Percentiles rank a stretch among this genome's conserved stretches.
These are phyloP conservation scores for Neonectria faginata DNA, from an alignment of 2,329 filamentous ascomycete species.

Conservation along the genomic window DNA sequence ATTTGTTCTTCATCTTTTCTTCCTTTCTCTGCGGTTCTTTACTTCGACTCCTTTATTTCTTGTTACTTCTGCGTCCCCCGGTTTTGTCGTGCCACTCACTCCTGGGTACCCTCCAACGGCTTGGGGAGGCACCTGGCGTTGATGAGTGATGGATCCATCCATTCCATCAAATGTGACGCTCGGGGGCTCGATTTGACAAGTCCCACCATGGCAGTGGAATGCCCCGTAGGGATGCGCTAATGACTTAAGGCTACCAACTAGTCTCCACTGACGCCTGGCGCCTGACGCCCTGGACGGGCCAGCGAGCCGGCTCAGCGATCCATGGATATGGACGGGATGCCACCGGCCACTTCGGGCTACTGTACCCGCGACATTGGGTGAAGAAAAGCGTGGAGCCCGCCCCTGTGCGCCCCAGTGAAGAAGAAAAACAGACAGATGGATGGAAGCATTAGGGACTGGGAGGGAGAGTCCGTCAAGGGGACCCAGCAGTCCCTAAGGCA, in stretches of 20 bases:
- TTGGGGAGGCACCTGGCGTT: no score
- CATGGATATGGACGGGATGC: neutral
- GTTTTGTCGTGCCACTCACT: neutral
- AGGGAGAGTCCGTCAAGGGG: neutral
- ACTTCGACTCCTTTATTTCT: neutral
- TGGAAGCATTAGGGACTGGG: no score
- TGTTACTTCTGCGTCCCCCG: neutral
- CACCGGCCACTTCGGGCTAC: neutral
- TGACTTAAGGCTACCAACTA: conserved; percentile 11
- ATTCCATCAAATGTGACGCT: conserved; percentile 4
- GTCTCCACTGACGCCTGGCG: conserved; percentile 18
- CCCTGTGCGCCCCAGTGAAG: no score
- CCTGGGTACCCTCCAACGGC: neutral
- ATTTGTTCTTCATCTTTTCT: no score
- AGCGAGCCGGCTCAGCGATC: conserved; percentile 4
- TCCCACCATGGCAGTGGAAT: conserved; percentile 16
- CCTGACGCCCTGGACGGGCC: conserved; percentile 14
- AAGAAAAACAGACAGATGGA: no score
- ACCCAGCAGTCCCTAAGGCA: neutral
- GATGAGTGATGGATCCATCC: no score
- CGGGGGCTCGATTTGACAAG: conserved; percentile 18
- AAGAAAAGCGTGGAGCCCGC: no score
- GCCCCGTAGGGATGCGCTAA: conserved; percentile 21
- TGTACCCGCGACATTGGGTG: neutral
- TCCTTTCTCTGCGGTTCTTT: neutral